Base-by-base conservation (phyloP, 176 grass and related monocot species). In the Musa beccarii region DNA sequence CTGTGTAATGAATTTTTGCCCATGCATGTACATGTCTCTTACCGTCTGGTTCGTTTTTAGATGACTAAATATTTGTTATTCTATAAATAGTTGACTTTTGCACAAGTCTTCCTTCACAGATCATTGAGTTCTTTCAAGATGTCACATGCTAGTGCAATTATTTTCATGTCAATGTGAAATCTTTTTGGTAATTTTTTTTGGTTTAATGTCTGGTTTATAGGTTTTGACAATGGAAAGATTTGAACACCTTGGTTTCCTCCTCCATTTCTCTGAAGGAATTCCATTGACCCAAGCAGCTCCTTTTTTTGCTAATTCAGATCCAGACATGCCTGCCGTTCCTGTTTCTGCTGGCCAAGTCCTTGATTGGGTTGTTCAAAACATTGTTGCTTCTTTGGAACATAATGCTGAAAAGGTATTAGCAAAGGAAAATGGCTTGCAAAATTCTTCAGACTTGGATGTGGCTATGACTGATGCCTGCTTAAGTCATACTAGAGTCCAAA, bases 241-340 rank as follows among this genome's bases (percentile, higher is more conserved):
- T 64, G 68, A 80, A 23, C 69, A 63, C 59, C 69, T 80, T 54
- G 69, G 68, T 23, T 73, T 80, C 49, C 49, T 80, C 55, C 16
- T 80, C 5, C 79, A 73, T 63, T 59, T 80, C 29, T 28, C 43
- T 21, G 79, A 80, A 73, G 79, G 54, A 61, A 73, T 80, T 52
- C 55, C 28, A 20, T 53, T 80, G 79, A 80, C 11, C 43, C 79
- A 80, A 15, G 69, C 56, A 73, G 49, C 79, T 73, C 79, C 79
- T 13, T 80, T 80, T 63, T 80, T 73, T 80, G 69, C 79, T 52
- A 80, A 80, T 63, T 80, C 79, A 73, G 69, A 80, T 73, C 79
- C 79, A 53, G 79, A 80, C 15, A 80, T 80, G 79, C 69, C 79
- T 28, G 57, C 54, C 53, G 79, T 52, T 53, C 79, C 79, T 63